Evolutionary conservation across 352 stramenopile species (phyloP), one percentile per base, ranked within the genome.

Genomic region (Pythium aristosporum): DNA sequence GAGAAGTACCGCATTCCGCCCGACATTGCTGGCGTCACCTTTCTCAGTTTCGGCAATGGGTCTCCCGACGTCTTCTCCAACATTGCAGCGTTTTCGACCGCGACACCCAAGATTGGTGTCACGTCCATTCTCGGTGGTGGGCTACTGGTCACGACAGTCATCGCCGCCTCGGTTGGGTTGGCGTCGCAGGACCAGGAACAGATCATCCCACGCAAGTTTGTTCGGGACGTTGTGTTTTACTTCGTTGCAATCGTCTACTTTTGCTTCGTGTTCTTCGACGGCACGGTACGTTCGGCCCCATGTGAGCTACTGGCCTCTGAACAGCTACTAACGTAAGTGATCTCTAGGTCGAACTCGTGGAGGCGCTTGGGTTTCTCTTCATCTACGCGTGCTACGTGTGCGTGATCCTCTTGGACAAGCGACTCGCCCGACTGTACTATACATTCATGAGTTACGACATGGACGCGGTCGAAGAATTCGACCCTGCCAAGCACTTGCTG

Each of bases 41-140:
- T 99, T 44, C 76, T 99, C 37, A 96, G 97, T 36, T 96, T 99
- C 56, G 97, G 97, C 18, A 99, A 99, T 77, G 86, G 97, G 58
- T 96, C 97, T 13, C 96, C 97, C 2, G 97, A 99, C 75, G 96
- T 99, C 0, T 98, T 98, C 55, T 96, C 91, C 5, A 80, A 88
- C 6, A 84, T 98, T 59, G 90, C 91, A 0, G 84, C 88, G 21
- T 96, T 93, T 54, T 78, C 78, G 6, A 91, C 82, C 2, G 86
- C 76, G 5, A 88, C 72, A 16, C 82, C 85, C n/a, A 81, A 77
- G 11, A 91, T 91, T 16, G 85, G 78, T 18, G 74, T 94, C 15
- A 79, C 80, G 0, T 72, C 83, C 13, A 46, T 99, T 5, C 91
- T 98, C 9, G 96, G 96, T 49, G 95, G 91, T 18, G 92, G 85